phyloP scores from a whole-genome alignment of 2,329 filamentous ascomycete species.

The Aspergillus vadensis region DNA sequence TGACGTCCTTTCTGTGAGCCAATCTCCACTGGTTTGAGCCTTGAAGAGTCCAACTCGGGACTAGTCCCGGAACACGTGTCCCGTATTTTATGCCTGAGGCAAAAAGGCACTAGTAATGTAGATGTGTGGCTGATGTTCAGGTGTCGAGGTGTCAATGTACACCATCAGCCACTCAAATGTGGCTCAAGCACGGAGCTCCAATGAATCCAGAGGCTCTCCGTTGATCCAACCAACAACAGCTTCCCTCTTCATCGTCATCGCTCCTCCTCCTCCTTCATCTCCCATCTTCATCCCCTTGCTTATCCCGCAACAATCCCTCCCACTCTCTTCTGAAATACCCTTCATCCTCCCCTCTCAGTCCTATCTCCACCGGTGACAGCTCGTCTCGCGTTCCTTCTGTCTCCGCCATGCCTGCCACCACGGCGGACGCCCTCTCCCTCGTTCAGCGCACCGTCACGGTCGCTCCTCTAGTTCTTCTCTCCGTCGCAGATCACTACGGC shows the following conservation, averaged over 20 bases:
- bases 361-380: neutral
- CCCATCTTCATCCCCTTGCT: neutral
- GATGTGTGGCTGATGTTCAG: neutral
- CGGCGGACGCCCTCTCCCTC: conserved; percentile 92
- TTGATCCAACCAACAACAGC: conserved; percentile 16
- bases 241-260: conserved; percentile 6
- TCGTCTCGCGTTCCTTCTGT: conserved; percentile 7
- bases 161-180: conserved; percentile 8
- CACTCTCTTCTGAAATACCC: neutral
- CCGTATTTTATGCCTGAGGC: neutral
- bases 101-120: neutral
- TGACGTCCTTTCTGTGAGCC: neutral
- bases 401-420: conserved; percentile 85
- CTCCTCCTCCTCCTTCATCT: neutral
- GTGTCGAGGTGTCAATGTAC: no score
- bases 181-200: conserved; percentile 21
- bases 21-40: neutral
- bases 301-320: neutral
- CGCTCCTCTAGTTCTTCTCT: conserved; percentile 95
- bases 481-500: conserved; percentile 97
- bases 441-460: conserved; percentile 95
- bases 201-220: conserved; percentile 15
- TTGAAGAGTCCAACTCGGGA: neutral
- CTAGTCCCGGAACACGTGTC: conserved; percentile 3
- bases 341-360: neutral